Conservation (phyloP, 192 early-diverging fungal genomes). For the Lunasporangiospora selenospora region DNA sequence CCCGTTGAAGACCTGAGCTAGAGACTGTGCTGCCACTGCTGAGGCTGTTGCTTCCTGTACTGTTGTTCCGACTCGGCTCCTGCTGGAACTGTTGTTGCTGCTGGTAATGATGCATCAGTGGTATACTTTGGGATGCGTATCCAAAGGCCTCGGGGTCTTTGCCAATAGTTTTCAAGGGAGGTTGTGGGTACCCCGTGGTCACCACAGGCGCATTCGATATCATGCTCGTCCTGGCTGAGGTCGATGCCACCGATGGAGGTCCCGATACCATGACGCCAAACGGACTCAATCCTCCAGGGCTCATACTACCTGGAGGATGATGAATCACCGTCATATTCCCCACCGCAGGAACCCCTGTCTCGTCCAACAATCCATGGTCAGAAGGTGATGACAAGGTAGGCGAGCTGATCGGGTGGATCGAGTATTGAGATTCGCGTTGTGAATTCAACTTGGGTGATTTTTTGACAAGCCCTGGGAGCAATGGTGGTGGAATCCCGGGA, state of each 20-base stretch:
- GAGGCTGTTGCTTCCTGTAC: conserved; percentile 7
- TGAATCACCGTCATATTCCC: conserved; percentile 11
- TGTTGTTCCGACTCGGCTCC: background rate
- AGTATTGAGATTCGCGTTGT: conserved; percentile 1
- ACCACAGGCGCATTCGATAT: background rate
- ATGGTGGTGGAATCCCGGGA: background rate
- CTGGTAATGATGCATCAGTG: no score
- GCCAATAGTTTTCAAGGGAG: no score
- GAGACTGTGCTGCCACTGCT: conserved; percentile 6
- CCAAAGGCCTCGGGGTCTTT: no score
- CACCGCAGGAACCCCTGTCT: conserved; percentile 10
- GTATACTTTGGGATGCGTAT: no score
- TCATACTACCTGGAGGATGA: background rate
- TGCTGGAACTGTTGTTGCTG: no score
- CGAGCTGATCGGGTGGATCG: conserved; percentile 2
- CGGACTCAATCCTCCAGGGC: background rate
- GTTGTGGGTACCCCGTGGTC: background rate
- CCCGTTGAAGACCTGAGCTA: conserved; percentile 1
- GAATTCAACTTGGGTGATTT: background rate
- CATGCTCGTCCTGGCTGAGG: background rate
- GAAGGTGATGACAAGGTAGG: conserved; percentile 6
- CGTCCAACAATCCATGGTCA: conserved; percentile 8
- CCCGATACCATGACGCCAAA: background rate
- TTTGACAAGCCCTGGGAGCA: background rate
- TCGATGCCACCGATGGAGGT: background rate